Evolutionary conservation across 257 asterid species (phyloP), one percentile per base, ranked within the genome.

Genomic region (Leonotis leonurus): DNA sequence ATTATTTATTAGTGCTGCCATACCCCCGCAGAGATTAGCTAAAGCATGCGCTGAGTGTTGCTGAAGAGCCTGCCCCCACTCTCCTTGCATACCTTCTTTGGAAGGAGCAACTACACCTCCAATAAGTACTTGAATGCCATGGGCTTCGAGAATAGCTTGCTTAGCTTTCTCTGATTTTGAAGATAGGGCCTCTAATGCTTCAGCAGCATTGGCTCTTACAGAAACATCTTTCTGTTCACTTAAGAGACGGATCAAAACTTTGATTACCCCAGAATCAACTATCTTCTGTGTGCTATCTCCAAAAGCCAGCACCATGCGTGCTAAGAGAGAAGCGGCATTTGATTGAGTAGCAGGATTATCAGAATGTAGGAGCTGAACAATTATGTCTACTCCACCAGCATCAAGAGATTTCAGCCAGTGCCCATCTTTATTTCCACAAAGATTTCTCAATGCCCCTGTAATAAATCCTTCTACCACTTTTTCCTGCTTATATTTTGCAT

Each of bases 321-420:
- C 93, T 68, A 90, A 70, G 46, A 90, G 95, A 74, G 97, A 87
- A 50, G 96, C 93, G 18, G 95, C 93, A 75, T 90, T 90, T 36
- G 95, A 76, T 68, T 87, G 97, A 72, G 86, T 67, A 56, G 60
- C 68, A 55, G 78, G 70, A 60, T 90, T 83, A 61, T 82, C 82
- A 8, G 96, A 87, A 58, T 78, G 76, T 26, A 90, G 96, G 72
- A 87, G 90, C 58, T 73, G 72, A 45, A 90, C 80, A 66, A 90
- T 79, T 30, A 83, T 65, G 77, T 82, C 89, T 64, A 85, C 95
- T 44, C 96, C 97, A 69, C 93, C 90, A 32, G 86, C 85, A 72
- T 90, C 97, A 36, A 87, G 89, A 40, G 82, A 74, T n/a, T 88
- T 80, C 40, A 58, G 72, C 97, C 96, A 87, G 48, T 80, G 68